phyloP scores from a whole-genome alignment of 306 rosid species.

The Cicer arietinum region DNA sequence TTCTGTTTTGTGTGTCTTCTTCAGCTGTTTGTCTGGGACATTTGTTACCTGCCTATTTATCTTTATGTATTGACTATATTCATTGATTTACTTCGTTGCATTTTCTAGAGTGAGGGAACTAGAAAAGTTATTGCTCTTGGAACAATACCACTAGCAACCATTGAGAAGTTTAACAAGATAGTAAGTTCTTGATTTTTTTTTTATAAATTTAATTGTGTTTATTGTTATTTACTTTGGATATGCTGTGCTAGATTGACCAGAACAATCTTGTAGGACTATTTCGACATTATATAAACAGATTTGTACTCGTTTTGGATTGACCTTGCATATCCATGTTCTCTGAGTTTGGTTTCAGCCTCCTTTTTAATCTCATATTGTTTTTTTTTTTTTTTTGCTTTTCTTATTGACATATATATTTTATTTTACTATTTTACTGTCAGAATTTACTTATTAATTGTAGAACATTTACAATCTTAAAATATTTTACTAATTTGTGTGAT shows the following conservation, averaged over 20 bases:
- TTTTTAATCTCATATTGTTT: slow-evolving; percentile 6
- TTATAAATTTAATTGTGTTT: slow-evolving; percentile 21
- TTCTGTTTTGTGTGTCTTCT: slow-evolving; percentile 11
- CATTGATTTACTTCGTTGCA: slow-evolving; percentile 37
- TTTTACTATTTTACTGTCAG: slow-evolving; percentile 3
- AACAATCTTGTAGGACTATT: slow-evolving; percentile 13
- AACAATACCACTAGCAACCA: slow-evolving; percentile 84
- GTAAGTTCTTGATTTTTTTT: slow-evolving; percentile 58
- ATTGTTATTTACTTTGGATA: slow-evolving; percentile 28
- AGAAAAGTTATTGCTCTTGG: slow-evolving; percentile 81
- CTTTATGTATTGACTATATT: slow-evolving; percentile 34
- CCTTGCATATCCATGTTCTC: slow-evolving; percentile 37
- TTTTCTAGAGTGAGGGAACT: slow-evolving; percentile 85
- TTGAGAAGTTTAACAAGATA: slow-evolving; percentile 83
- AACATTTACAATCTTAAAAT: slow-evolving; percentile 25
- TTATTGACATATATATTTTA: slow-evolving; percentile 19
- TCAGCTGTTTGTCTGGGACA: slow-evolving; percentile 5
- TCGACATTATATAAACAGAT: slow-evolving; percentile 27
- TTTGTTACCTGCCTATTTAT: slow-evolving; percentile 28
- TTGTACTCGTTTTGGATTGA: slow-evolving; percentile 26
- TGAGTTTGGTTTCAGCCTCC: slow-evolving; percentile 16
- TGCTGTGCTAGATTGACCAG: slow-evolving; percentile 9
- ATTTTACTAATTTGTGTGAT: slow-evolving; percentile 10
- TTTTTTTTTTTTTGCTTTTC: slow-evolving; percentile 22
- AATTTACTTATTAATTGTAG: slow-evolving; percentile 34